Evolutionary conservation across 768 basidiomycete genomes (phyloP).

Genomic region (Chalciporus chontae): DNA sequence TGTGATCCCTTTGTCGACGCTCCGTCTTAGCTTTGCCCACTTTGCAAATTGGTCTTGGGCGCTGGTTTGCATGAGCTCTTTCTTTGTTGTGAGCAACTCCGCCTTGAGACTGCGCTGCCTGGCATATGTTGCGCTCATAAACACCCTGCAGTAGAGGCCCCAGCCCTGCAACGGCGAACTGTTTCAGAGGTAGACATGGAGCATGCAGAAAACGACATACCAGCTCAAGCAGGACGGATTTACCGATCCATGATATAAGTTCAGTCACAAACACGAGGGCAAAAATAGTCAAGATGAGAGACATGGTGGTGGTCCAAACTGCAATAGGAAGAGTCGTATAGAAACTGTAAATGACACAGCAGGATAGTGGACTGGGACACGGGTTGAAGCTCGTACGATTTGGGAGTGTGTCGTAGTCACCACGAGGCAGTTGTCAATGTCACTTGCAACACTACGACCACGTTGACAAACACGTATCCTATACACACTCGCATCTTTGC

Average conservation of each 20-base stretch:
- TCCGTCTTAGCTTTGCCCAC: constrained; percentile 92
- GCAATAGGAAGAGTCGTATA: not conserved
- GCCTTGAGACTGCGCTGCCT: constrained; percentile 72
- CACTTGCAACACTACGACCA: constrained; percentile 9
- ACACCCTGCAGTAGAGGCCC: constrained; percentile 61
- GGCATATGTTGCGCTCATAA: constrained; percentile 51
- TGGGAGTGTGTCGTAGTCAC: not conserved
- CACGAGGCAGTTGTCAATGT: not conserved
- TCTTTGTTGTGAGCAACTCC: constrained; percentile 75
- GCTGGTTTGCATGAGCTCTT: constrained; percentile 84
- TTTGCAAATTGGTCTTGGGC: constrained; percentile 98
- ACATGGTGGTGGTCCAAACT: constrained; percentile 47
- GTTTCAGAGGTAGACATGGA: constrained; percentile 3
- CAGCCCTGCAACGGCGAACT: constrained; percentile 54
- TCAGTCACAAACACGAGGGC: constrained; percentile 78
- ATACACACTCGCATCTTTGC: too few relatives aligned
- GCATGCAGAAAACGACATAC: constrained; percentile 44
- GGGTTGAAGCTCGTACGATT: not conserved
- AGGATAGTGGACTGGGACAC: not conserved
- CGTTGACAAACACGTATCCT: constrained; percentile 10
- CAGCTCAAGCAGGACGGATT: constrained; percentile 75
- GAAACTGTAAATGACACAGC: not conserved
- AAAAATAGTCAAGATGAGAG: constrained; percentile 81
- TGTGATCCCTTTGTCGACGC: constrained; percentile 85
- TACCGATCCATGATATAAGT: constrained; percentile 84